Percentiles rank a stretch among this genome's conserved stretches.
Conservation (phyloP, 495 filamentous ascomycete species). For the Aspergillus diversus region DNA sequence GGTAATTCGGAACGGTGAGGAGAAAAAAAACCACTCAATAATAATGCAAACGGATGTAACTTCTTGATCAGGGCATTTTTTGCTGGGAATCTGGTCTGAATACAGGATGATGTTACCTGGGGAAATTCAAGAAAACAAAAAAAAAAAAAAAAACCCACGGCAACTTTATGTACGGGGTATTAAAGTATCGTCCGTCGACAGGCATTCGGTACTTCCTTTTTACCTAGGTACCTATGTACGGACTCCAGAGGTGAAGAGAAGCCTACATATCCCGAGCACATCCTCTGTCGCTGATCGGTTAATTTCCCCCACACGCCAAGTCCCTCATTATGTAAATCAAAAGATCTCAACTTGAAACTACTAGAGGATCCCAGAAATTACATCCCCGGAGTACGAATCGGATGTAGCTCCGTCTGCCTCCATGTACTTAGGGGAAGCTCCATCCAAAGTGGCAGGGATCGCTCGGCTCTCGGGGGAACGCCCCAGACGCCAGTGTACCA, state of each 20-base stretch:
- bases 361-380: not conserved
- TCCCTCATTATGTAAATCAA: conserved; percentile 11
- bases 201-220: not conserved
- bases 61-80: not conserved
- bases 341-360: not conserved
- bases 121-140: not conserved
- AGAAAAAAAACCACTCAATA: not conserved
- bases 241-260: not conserved
- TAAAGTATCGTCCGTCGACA: not conserved
- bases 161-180: not conserved
- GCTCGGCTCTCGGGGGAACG: not conserved
- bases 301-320: conserved; percentile 42
- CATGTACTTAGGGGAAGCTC: not conserved
- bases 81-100: not conserved
- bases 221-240: conserved; percentile 14
- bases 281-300: conserved; percentile 19
- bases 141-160: not conserved
- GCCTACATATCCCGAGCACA: not conserved
- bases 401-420: conserved; percentile 11
- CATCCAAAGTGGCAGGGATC: conserved; percentile 1
- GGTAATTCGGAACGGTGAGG: conserved; percentile 27
- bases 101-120: not conserved
- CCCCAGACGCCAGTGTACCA: not conserved
- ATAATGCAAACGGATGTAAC: not conserved
- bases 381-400: conserved; percentile 6